Percentiles rank a stretch among this genome's conserved stretches.
phyloP scores from a whole-genome alignment of 1,284 basidiomycete genomes.

The Ceraceosorus bombacis region DNA sequence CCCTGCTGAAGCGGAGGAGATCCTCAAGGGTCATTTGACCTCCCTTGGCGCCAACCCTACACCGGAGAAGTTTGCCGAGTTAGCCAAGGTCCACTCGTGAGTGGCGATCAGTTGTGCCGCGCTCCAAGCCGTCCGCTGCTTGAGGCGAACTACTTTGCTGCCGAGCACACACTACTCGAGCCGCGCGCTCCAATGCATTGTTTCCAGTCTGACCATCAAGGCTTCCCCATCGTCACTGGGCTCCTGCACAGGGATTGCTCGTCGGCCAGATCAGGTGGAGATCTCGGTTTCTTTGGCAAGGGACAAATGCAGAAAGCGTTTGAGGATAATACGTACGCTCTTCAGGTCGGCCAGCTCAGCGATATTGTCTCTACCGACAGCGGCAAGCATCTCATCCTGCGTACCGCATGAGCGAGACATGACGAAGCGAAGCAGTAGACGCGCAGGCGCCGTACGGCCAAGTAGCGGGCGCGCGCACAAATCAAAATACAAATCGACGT shows the following conservation, averaged over 20 bases:
- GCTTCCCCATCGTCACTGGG: no score
- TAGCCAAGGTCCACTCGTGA: constrained; percentile 38
- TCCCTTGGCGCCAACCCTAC: constrained; percentile 30
- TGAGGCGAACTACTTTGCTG: no score
- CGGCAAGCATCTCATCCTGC: constrained; percentile 88
- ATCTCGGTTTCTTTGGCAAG: constrained; percentile 63
- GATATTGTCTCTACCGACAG: constrained; percentile 82
- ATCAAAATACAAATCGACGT: no score
- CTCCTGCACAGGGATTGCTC: constrained; percentile 40
- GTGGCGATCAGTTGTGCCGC: constrained; percentile 6
- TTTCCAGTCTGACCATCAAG: not conserved
- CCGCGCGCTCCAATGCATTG: not conserved
- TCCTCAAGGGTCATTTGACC: constrained; percentile 54
- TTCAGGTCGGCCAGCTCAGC: constrained; percentile 76
- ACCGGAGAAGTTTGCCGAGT: constrained; percentile 33
- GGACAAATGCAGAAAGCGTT: constrained; percentile 98
- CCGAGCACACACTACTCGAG: not conserved
- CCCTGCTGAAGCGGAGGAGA: constrained; percentile 77
- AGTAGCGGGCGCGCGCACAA: no score
- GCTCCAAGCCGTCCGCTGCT: no score
- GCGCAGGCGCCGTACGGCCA: no score
- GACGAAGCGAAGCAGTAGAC: no score
- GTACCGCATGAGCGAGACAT: constrained; percentile 60
- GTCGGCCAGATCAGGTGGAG: constrained; percentile 41
- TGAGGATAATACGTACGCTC: constrained; percentile 77